A percentile compares a stretch with the other conserved stretches of the same genome.
Conservation (phyloP, 768 basidiomycete species). For the Crepidotus variabilis region DNA sequence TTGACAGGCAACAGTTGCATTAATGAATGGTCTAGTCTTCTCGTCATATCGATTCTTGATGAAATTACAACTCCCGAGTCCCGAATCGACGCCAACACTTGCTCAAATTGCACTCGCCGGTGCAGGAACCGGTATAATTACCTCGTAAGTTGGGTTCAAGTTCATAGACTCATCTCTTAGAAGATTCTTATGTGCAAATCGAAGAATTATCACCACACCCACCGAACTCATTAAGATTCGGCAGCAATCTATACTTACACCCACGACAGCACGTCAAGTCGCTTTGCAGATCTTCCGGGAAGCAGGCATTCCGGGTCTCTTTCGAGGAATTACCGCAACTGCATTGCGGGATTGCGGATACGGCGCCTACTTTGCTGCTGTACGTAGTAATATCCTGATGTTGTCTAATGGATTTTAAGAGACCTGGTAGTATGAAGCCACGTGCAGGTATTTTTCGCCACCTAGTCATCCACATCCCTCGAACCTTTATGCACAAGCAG, state of each 20-base stretch:
- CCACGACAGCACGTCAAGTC: conserved; percentile 49
- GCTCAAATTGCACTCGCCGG: conserved; percentile 76
- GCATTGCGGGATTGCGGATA: conserved; percentile 77
- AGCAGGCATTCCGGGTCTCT: conserved; percentile 64
- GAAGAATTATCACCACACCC: conserved; percentile 73
- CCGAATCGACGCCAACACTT: conserved; percentile 54
- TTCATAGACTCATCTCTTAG: not conserved
- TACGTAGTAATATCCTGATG: conserved; percentile 28
- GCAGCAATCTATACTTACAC: conserved; percentile 56
- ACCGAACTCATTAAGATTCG: conserved; percentile 88
- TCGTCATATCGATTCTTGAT: conserved; percentile 80
- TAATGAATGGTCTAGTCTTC: conserved; percentile 86
- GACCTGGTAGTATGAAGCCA: conserved; percentile 56
- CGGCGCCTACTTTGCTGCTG: conserved; percentile 81
- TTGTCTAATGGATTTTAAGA: not conserved
- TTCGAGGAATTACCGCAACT: conserved; percentile 72
- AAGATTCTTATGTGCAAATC: not conserved
- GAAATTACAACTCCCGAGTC: conserved; percentile 52
- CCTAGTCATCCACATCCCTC: conserved; percentile 21
- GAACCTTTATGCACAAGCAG: conserved; percentile 37
- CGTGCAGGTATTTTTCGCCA: conserved; percentile 44
- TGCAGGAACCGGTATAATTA: conserved; percentile 72
- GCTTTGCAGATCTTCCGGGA: conserved; percentile 49
- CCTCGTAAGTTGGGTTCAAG: conserved; percentile 54
- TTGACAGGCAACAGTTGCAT: conserved; percentile 58